Evolutionary conservation across 2,329 filamentous ascomycete species (phyloP), one percentile per base, ranked within the genome.

Genomic region (Dactylellina cionopaga): DNA sequence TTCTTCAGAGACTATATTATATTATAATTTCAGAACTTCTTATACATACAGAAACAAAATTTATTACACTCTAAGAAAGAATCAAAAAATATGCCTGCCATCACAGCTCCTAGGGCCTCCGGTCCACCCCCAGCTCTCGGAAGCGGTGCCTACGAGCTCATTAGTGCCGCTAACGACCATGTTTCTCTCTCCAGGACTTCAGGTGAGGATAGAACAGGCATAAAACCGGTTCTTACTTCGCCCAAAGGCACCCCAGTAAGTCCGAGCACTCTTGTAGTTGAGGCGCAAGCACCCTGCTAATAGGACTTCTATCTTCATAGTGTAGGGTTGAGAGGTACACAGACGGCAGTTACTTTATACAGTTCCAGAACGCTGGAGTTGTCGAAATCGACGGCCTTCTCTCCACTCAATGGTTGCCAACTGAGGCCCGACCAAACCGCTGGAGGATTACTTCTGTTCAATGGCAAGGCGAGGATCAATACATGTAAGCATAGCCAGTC

Each of bases 401-500:
- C 25, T 59, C 39, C 19, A 54, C 63, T 22, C 54, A 46, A 29
- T 46, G 59, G 35, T 44, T 52, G 39, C 13, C 37, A 54, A 11
- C 33, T 44, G 31, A 19, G n/a, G 13, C 10, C 24, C 22, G 35
- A 59, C 4, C n/a, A n/a, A 59, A 41, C 15, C 33, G 52, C 52
- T 68, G 63, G 63, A 52, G 9, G 17, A 60, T 68, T 47, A 68
- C 54, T 15, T 60, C 63, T 11, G 63, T 68, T 25, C 24, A 43
- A 44, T 60, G 46, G 44, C 54, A 68, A 22, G 63, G 63, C 25
- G 10, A 29, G 13, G 24, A 68, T 19, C 63, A 68, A 33, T 68
- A 51, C 37, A 68, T 68, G 63, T 66, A 59, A 49, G 63, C 13
- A n/a, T n/a, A n/a, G n/a, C n/a, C n/a, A n/a, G n/a, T n/a, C 24